Percentiles rank a stretch among this genome's conserved stretches.
Evolutionary conservation across 192 early-diverging fungal genomes (phyloP).

Genomic region (Endogone sp.): DNA sequence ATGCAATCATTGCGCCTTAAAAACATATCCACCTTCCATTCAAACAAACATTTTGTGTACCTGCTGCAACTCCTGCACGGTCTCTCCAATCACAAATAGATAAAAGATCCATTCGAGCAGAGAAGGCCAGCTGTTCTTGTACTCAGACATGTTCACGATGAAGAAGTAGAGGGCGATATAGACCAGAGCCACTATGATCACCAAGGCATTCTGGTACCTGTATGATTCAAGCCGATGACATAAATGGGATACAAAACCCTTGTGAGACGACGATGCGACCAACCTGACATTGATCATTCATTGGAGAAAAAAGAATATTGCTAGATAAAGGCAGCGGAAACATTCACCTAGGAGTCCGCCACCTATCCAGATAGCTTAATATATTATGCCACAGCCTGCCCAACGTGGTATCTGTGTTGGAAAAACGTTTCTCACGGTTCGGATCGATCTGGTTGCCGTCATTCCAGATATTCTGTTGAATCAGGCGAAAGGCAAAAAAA

Average conservation of each 20-base stretch:
- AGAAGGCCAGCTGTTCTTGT: constrained; percentile 1
- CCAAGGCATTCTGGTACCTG: neutral
- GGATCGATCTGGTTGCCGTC: neutral
- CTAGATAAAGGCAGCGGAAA: too few species aligned
- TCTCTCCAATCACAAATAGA: neutral
- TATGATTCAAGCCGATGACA: neutral
- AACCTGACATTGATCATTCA: too few species aligned
- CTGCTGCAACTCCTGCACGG: neutral
- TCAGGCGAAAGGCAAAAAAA: too few species aligned
- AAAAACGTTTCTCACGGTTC: neutral
- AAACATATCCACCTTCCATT: too few species aligned
- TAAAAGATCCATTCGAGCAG: neutral
- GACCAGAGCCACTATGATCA: neutral
- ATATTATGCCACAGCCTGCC: neutral
- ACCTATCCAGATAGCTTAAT: neutral
- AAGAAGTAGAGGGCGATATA: neutral
- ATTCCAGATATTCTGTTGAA: neutral
- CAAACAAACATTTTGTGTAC: too few species aligned
- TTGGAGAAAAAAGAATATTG: too few species aligned
- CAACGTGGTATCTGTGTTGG: neutral
- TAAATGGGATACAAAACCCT: neutral
- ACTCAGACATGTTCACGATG: neutral
- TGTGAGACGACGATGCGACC: too few species aligned
- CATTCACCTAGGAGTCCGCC: neutral
- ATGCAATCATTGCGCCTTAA: too few species aligned